A percentile compares a stretch with the other conserved stretches of the same genome.
Conservation (phyloP, 202 grass and related monocot species). For the Zoysia matrella region DNA sequence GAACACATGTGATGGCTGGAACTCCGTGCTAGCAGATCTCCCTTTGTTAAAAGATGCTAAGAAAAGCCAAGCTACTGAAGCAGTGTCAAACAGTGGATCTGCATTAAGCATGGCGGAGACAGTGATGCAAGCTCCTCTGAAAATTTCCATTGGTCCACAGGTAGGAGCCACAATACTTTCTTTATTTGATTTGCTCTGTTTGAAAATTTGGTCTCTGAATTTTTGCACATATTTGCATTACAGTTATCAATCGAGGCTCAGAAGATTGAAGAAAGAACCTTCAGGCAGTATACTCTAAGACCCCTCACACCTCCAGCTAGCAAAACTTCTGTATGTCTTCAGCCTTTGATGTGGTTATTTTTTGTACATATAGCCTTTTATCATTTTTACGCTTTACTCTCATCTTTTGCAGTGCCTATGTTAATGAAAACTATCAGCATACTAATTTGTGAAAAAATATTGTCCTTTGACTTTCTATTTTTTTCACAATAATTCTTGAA, state of each 20-base stretch:
- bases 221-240: conserved; percentile 27
- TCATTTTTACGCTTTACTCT: conserved; percentile 21
- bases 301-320: conserved; percentile 48
- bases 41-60: conserved; percentile 51
- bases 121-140: conserved; percentile 75
- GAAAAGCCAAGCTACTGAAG: conserved; percentile 42
- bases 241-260: conserved; percentile 62
- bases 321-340: conserved; percentile 57
- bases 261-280: conserved; percentile 74
- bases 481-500: background rate
- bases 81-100: conserved; percentile 36
- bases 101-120: conserved; percentile 85
- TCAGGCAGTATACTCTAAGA: conserved; percentile 62
- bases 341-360: background rate
- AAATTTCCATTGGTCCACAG: conserved; percentile 67
- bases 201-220: conserved; percentile 10
- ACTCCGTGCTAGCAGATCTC: conserved; percentile 62
- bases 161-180: conserved; percentile 49
- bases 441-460: background rate
- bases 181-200: conserved; percentile 21
- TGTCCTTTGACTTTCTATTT: no score
- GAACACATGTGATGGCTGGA: conserved; percentile 61
- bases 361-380: conserved; percentile 9
- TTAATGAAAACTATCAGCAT: background rate
- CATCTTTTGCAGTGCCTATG: conserved; percentile 4